Base-by-base conservation (phyloP, 129 eudicot species). In the Escallonia rubra region DNA sequence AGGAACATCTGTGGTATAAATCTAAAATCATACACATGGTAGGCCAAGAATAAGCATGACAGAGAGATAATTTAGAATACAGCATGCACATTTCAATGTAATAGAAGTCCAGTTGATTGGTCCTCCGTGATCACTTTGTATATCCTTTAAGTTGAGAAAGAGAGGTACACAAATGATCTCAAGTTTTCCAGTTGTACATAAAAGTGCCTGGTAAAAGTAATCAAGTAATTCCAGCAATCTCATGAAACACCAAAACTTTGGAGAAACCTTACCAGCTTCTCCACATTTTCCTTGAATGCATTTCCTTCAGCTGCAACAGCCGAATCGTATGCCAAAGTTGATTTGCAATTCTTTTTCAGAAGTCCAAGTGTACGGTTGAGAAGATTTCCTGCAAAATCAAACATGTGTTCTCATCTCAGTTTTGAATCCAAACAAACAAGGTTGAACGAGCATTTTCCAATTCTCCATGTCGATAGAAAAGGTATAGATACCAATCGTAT, bases 361-460 rank as follows among this genome's bases (percentile, higher is more conserved):
- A 94, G 99, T 65, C 99, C 97, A 75, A 94, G 99, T 58, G 99
- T 94, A 66, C 99, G 96, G 76, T 94, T 94, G 58, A 94, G 89
- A 85, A 94, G 99, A 81, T 94, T 94, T 66, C 99, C 99, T 94
- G 70, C 63, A 73, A 72, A 42, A 60, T 68, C 65, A 72, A 61
- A 64, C 49, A 69, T 45, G 46, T 48, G 10, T 34, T 14, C 45
- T 47, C 57, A 38, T 52, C 53, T 66, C 59, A 8, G 60, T 13
- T 46, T 12, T 16, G 43, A 72, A 56, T 34, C 8, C 12, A 42
- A 50, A 43, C 34, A 8, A 47, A 10, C n/a, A 8, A 50, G 11
- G 3, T 5, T 3, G 55, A 50, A 11, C 55, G 51, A 14, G 8
- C 49, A 41, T 59, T 65, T 50, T 34, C 61, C 65, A 34, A 41